Evolutionary conservation across 2,329 filamentous ascomycete genomes (phyloP).

Genomic region (Chaetomiaceae sp.): DNA sequence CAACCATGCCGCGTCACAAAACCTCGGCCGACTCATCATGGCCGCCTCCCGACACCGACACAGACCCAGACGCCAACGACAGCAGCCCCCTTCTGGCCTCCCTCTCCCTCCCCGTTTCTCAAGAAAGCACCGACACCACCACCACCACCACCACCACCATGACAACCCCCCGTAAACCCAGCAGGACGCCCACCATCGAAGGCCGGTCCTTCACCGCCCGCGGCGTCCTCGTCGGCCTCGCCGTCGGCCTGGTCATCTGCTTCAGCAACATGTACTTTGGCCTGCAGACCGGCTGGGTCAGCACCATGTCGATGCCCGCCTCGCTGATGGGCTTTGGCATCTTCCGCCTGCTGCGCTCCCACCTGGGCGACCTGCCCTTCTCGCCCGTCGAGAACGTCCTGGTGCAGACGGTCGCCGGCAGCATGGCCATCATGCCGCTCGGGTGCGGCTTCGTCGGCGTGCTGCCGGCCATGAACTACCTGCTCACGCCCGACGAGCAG

Average conservation of each 20-base stretch:
- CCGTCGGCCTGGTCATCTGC: slow-evolving; percentile 85
- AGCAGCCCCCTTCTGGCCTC: neutral
- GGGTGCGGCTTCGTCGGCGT: slow-evolving; percentile 95
- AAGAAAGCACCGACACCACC: neutral
- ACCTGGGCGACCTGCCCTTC: slow-evolving; percentile 70
- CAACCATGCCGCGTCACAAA: neutral
- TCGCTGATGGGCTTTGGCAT: slow-evolving; percentile 92
- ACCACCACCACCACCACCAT: neutral
- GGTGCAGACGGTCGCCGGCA: slow-evolving; percentile 91
- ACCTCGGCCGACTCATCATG: neutral
- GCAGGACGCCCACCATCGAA: slow-evolving; percentile 22
- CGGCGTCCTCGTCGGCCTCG: slow-evolving; percentile 71
- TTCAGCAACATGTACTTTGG: slow-evolving; percentile 99
- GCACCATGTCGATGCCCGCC: slow-evolving; percentile 94
- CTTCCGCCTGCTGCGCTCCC: slow-evolving; percentile 72
- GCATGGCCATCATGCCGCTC: slow-evolving; percentile 93
- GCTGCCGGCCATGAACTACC: slow-evolving; percentile 79
- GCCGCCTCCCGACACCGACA: neutral
- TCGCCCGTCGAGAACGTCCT: slow-evolving; percentile 94
- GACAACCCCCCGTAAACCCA: neutral
- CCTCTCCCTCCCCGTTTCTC: neutral
- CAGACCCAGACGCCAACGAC: neutral
- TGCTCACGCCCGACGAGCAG: slow-evolving; percentile 72
- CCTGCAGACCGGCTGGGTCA: slow-evolving; percentile 60
- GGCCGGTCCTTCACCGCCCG: slow-evolving; percentile 78